Conservation (phyloP, 176 grass and related monocot species). For the bread wheat (Triticum aestivum) region DNA sequence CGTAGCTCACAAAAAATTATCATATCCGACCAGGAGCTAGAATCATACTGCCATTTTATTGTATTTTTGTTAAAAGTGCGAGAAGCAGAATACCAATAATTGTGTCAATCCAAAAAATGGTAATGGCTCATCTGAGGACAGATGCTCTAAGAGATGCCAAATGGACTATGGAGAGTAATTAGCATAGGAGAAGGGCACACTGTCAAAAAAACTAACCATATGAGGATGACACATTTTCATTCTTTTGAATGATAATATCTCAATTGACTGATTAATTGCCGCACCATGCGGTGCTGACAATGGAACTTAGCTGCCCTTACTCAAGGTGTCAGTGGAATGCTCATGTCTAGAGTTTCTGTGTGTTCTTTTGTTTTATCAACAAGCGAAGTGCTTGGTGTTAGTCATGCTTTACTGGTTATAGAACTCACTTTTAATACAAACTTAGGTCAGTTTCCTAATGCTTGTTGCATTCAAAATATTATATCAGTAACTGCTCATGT, state of each 20-base stretch:
- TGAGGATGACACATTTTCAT: neutral
- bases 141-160: neutral
- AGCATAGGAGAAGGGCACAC: neutral
- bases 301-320: neutral
- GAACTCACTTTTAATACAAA: neutral
- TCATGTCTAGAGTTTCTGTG: neutral
- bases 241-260: neutral
- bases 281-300: neutral
- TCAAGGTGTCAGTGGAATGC: neutral
- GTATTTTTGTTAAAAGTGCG: neutral
- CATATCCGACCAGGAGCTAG: neutral
- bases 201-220: no score
- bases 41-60: neutral
- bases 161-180: neutral
- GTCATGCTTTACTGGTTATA: no score
- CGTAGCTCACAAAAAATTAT: neutral
- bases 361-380: neutral
- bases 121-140: neutral
- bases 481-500: neutral
- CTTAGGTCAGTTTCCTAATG: constrained; percentile 10
- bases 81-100: neutral
- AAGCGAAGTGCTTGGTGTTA: neutral
- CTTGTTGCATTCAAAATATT: neutral
- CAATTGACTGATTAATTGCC: neutral
- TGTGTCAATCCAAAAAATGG: neutral